Evolutionary conservation across 169 alveolate genomes (phyloP), one percentile per base, ranked within the genome.

Genomic region (Cardiosporidium cionae): DNA sequence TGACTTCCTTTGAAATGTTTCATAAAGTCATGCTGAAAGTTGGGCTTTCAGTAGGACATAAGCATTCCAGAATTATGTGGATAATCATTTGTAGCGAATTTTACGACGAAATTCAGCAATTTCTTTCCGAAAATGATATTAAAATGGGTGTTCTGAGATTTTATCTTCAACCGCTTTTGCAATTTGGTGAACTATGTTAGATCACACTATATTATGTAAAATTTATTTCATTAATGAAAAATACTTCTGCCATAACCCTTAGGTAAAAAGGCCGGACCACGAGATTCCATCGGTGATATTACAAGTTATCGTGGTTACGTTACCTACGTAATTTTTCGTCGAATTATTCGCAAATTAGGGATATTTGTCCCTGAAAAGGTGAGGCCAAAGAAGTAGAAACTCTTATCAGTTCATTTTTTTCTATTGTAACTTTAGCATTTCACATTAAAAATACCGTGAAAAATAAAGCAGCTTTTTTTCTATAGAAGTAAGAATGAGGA

Each of bases 1-100:
- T 70, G 77, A 74, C 70, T 36, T 65, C 74, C 34, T 77, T 77
- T 35, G 83, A 70, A 52, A 69, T 67, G 76, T 77, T 77, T 35
- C 83, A 77, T 65, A 63, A 65, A 1, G 83, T 70, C 65, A 70
- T 70, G 5, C 7, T 63, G 78, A 69, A 77, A 70, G 52, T 69
- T 32, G 83, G 83, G 3, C 33, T 68, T 33, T 52, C 72, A 25
- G 78, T 77, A 16, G 68, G 78, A 22, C 78, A 64, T 34, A 54
- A 75, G 2, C 83, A 77, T 28, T 70, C 79, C 7, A 77, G 78
- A 29, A 65, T 77, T 34, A 27, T 77, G 52, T 77, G 83, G 83
- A 70, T 69, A 27, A 37, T 77, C 52, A 25, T 70, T 0, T 64
- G 66, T 28, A 32, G 65, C 3, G 77, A 70, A 32, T 25, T 36